Base-by-base conservation (phyloP, 345 rosid genomes). In the Iberis pinnata region DNA sequence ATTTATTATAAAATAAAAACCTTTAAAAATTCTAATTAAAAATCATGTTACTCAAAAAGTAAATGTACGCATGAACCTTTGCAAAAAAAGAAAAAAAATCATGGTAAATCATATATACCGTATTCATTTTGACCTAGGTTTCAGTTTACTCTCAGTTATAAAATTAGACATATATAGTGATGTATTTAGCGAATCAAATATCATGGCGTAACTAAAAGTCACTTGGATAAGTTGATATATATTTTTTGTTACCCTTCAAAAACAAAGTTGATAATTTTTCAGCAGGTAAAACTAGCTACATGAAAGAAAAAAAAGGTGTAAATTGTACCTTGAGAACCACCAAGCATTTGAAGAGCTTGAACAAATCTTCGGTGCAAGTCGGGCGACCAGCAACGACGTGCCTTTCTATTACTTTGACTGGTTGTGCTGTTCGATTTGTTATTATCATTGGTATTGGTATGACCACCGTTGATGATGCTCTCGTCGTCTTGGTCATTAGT, bases 301-400 rank as follows among this genome's bases (percentile, higher is more conserved):
- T 22, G 6, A 22, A 22, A 22, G 25, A 22, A 22, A 2, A 22
- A 22, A 2, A 22, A 2, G 25, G n/a, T n/a, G n/a, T n/a, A n/a
- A n/a, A n/a, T n/a, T 15, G 35, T 85, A 93, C 99, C 97, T 88
- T 93, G 99, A 49, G 99, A 88, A 25, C 99, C 99, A 20, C 99
- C 99, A 8, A 93, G 92, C 95, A 88, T 80, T 63, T 93, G 99
- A 24, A 93, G 89, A 42, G 99, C 99, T 70, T 75, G 80, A 3
- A 93, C 94, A 58, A 93, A 93, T 78, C 97, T 70, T 27, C 99
- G 70, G 69, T 93, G 99, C 77, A 93, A 76, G 56, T 93, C 99
- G 2, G 99, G 99, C 0, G 99, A 93, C 99, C 99, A 93, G 41
- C 99, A 93, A 57, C 97, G 83, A 27, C 99, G 82, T 17, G 95